These are phyloP conservation scores for Usnea hakonensis DNA, from an alignment of 495 filamentous ascomycete species.

Conservation along the genomic window DNA sequence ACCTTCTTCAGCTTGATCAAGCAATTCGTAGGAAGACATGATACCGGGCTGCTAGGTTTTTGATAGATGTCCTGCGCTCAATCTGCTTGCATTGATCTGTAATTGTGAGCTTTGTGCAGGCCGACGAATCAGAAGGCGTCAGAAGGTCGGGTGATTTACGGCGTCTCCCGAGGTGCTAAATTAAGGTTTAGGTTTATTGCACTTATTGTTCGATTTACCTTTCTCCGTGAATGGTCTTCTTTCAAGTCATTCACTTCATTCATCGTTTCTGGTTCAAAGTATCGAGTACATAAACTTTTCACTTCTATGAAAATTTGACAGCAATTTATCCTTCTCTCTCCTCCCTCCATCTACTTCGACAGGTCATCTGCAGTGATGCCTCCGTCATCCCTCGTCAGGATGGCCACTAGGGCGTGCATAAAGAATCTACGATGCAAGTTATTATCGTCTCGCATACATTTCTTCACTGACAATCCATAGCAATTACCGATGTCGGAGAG, in stretches of 20 bases:
- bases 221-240: too few relatives aligned
- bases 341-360: too few relatives aligned
- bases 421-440: slow-evolving; percentile 39
- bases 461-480: slow-evolving; percentile 25
- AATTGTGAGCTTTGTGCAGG: neutral
- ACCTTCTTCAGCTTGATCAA: slow-evolving; percentile 50
- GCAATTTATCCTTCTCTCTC: neutral
- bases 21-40: slow-evolving; percentile 43
- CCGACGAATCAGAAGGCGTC: neutral
- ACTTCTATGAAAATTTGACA: too few relatives aligned
- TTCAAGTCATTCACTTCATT: neutral
- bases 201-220: too few relatives aligned
- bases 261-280: too few relatives aligned
- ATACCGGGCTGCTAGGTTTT: slow-evolving; percentile 1
- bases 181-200: too few relatives aligned
- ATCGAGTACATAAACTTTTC: too few relatives aligned
- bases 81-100: neutral
- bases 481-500: slow-evolving; percentile 55
- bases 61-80: neutral
- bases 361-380: slow-evolving; percentile 30
- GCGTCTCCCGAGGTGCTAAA: neutral
- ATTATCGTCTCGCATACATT: neutral
- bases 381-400: slow-evolving; percentile 34
- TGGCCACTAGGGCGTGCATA: slow-evolving; percentile 40
- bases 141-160: neutral